These are phyloP conservation scores for Chytriomyces sp. DNA, from an alignment of 192 early-diverging fungal species.

Conservation along the genomic window DNA sequence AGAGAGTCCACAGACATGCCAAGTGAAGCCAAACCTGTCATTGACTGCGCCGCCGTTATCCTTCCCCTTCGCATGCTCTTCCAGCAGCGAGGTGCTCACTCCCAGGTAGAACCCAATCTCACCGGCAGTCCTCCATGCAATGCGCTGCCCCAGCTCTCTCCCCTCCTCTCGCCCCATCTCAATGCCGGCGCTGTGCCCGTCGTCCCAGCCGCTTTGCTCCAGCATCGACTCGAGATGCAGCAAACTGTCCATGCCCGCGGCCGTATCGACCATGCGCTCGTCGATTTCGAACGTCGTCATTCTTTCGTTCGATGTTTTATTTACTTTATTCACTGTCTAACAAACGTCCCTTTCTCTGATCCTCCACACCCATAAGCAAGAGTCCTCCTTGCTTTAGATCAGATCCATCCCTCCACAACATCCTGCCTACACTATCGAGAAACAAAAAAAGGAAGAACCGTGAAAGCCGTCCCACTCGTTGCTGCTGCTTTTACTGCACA, in stretches of 20 bases:
- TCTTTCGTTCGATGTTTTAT: neutral
- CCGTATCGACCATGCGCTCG: neutral
- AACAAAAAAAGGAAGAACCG: neutral
- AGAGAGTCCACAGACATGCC: neutral
- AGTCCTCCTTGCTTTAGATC: too few relatives aligned
- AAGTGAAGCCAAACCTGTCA: neutral
- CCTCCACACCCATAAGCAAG: too few relatives aligned
- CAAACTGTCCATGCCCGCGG: constrained; percentile 20
- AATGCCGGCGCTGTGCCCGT: constrained; percentile 14
- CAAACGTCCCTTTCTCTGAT: too few relatives aligned
- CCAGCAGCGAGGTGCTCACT: neutral
- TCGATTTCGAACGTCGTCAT: neutral
- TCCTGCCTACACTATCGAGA: too few relatives aligned
- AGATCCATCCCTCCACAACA: too few relatives aligned
- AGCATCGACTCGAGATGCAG: constrained; percentile 27
- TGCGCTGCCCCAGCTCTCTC: constrained; percentile 17
- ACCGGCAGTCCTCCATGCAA: constrained; percentile 7
- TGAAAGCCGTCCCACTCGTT: neutral
- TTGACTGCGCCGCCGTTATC: neutral
- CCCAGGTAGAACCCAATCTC: constrained; percentile 31
- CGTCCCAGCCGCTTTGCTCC: constrained; percentile 24
- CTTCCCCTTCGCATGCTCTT: neutral
- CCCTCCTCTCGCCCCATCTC: constrained; percentile 15
- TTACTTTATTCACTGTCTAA: too few relatives aligned
- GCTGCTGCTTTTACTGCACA: neutral